Conservation (phyloP, 2,329 filamentous ascomycete species). For the Ophiostoma sp. region DNA sequence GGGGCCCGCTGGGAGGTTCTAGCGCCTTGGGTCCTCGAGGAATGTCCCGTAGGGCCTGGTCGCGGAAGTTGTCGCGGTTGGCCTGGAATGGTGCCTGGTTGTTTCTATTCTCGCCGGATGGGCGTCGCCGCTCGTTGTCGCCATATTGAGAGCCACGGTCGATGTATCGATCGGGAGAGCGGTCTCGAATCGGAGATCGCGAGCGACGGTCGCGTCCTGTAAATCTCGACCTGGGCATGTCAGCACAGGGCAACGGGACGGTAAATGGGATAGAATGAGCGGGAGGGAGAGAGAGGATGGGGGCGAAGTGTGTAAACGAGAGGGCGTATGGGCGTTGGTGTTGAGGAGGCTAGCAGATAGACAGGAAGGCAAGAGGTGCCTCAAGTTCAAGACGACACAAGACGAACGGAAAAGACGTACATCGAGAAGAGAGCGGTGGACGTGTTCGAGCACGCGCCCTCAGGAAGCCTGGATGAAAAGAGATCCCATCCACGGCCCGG, state of each 20-base stretch:
- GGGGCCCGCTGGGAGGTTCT: conserved; percentile 62
- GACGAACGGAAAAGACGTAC: conserved; percentile 9
- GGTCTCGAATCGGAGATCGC: conserved; percentile 57
- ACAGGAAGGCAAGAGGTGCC: not conserved
- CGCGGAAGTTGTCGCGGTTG: conserved; percentile 53
- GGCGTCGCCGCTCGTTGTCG: conserved; percentile 64
- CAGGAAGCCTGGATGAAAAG: not conserved
- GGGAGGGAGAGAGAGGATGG: not conserved
- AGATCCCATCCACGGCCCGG: conserved; percentile 19
- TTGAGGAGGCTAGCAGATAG: not conserved
- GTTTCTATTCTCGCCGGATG: conserved; percentile 52
- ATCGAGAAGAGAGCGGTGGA: conserved; percentile 18
- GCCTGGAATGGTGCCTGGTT: conserved; percentile 57
- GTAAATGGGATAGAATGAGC: not conserved
- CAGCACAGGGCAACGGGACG: not conserved
- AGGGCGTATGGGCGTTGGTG: not conserved
- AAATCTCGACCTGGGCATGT: conserved; percentile 47
- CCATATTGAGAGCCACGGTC: conserved; percentile 50
- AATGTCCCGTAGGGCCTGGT: conserved; percentile 58
- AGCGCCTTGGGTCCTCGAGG: conserved; percentile 78
- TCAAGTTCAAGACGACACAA: not conserved
- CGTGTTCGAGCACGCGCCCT: conserved; percentile 15
- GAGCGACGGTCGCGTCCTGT: conserved; percentile 57
- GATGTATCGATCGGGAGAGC: conserved; percentile 61
- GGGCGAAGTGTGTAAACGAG: not conserved